phyloP scores from a whole-genome alignment of 2,329 filamentous ascomycete species.

The Metarhizium robertsii region DNA sequence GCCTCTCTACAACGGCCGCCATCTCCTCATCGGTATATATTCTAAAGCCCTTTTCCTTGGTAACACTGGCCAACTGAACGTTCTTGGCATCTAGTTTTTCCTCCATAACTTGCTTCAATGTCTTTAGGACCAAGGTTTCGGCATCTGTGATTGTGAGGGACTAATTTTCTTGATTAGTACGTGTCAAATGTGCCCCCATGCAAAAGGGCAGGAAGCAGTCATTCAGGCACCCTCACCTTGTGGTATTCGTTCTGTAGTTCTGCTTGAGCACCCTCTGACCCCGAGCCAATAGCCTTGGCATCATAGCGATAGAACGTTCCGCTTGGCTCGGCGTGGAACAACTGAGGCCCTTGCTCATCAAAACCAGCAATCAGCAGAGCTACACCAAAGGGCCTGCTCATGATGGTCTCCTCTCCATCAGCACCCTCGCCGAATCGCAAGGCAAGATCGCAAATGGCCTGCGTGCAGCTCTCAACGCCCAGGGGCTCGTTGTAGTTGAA shows the following conservation, averaged over 20 bases:
- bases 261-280: slow-evolving; percentile 93
- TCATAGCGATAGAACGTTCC: slow-evolving; percentile 99
- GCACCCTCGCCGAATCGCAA: slow-evolving; percentile 95
- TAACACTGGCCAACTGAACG: slow-evolving; percentile 94
- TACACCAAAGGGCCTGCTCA: slow-evolving; percentile 95
- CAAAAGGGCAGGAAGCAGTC: background rate
- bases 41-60: slow-evolving; percentile 93
- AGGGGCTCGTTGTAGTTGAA: slow-evolving; percentile 98
- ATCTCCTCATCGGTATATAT: slow-evolving; percentile 99
- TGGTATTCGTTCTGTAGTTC: slow-evolving; percentile 99
- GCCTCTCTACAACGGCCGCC: slow-evolving; percentile 79
- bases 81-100: slow-evolving; percentile 99
- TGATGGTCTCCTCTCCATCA: slow-evolving; percentile 96
- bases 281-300: slow-evolving; percentile 95
- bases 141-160: slow-evolving; percentile 88
- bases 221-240: slow-evolving; percentile 46
- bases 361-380: slow-evolving; percentile 93
- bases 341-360: slow-evolving; percentile 91
- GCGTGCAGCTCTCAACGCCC: slow-evolving; percentile 93
- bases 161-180: slow-evolving; percentile 24
- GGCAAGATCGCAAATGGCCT: slow-evolving; percentile 96
- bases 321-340: slow-evolving; percentile 97
- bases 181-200: background rate
- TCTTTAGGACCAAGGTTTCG: slow-evolving; percentile 93
- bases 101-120: slow-evolving; percentile 99